Percentiles rank a stretch among this genome's conserved stretches.
Conservation (phyloP, 1,139 yeast species). For the Kurtzmaniella quercitrusa region DNA sequence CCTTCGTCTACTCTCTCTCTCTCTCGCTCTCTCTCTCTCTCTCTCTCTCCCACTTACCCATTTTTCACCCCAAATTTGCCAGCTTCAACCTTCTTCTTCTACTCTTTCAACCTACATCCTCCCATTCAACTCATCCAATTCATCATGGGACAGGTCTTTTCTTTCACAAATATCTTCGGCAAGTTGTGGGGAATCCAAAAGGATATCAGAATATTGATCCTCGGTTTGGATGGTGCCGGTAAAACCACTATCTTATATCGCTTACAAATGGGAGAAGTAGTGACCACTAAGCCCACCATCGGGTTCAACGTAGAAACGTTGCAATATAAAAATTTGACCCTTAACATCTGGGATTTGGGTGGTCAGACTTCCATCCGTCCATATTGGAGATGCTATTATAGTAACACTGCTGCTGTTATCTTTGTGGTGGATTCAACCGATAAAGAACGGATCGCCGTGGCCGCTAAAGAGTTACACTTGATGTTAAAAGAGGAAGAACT, state of each 20-base stretch:
- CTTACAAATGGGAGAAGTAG: constrained; percentile 89
- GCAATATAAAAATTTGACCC: constrained; percentile 81
- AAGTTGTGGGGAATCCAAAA: constrained; percentile 86
- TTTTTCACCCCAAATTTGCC: no score
- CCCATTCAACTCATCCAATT: background rate
- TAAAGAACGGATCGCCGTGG: constrained; percentile 84
- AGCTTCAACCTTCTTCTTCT: background rate
- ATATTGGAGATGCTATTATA: constrained; percentile 96
- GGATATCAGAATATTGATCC: constrained; percentile 85
- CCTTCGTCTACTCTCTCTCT: no score
- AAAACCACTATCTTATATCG: constrained; percentile 92
- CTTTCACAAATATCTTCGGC: constrained; percentile 69
- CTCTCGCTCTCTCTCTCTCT: no score
- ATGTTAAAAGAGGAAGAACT: constrained; percentile 94
- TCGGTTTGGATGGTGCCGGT: constrained; percentile 97
- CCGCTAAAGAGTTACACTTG: constrained; percentile 81
- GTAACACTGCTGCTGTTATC: constrained; percentile 92
- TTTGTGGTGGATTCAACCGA: constrained; percentile 97
- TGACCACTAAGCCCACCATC: constrained; percentile 91
- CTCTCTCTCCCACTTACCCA: no score
- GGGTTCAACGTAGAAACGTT: constrained; percentile 97
- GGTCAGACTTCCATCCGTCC: constrained; percentile 97
- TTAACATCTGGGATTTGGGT: constrained; percentile 89
- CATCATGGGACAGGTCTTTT: constrained; percentile 77
- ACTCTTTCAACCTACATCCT: background rate